Conservation (phyloP, 495 filamentous ascomycete species). For the Annulohypoxylon bovei region DNA sequence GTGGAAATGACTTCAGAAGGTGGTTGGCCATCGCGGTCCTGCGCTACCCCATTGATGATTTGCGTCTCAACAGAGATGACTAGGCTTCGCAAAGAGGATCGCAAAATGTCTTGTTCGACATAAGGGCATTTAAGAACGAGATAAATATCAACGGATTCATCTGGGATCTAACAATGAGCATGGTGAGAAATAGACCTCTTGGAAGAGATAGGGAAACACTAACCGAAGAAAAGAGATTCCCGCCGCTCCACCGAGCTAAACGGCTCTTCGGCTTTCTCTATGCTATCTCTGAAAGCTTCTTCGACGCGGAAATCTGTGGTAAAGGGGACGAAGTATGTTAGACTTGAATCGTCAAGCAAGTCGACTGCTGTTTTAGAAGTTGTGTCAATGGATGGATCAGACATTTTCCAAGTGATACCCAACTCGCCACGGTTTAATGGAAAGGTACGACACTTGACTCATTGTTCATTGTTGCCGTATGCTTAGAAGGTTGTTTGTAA, state of each 20-base stretch:
- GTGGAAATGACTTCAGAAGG: constrained; percentile 73
- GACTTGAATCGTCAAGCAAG: constrained; percentile 74
- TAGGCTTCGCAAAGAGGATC: constrained; percentile 69
- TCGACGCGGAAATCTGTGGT: constrained; percentile 73
- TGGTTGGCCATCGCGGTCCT: constrained; percentile 57
- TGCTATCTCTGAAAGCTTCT: constrained; percentile 55
- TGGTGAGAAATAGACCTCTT: constrained; percentile 53
- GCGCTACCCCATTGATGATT: constrained; percentile 67
- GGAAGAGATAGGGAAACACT: constrained; percentile 46
- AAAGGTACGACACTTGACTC: neutral
- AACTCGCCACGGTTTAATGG: neutral
- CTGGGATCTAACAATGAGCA: constrained; percentile 74
- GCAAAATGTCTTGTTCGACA: constrained; percentile 66
- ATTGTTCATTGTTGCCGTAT: constrained; percentile 4
- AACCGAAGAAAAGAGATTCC: constrained; percentile 74
- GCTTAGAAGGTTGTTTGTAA: neutral
- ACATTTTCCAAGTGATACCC: constrained; percentile 33
- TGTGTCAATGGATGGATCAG: constrained; percentile 36
- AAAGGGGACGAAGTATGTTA: constrained; percentile 82
- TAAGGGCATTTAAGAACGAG: constrained; percentile 75
- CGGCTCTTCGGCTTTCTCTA: constrained; percentile 45
- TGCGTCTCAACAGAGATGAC: constrained; percentile 75
- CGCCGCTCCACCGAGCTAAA: constrained; percentile 60
- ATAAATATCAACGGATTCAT: constrained; percentile 80
- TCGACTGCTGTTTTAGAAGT: constrained; percentile 51